Evolutionary conservation across 2,329 filamentous ascomycete genomes (phyloP), one percentile per base, ranked within the genome.

Genomic region (Aspergillus aculeatus): DNA sequence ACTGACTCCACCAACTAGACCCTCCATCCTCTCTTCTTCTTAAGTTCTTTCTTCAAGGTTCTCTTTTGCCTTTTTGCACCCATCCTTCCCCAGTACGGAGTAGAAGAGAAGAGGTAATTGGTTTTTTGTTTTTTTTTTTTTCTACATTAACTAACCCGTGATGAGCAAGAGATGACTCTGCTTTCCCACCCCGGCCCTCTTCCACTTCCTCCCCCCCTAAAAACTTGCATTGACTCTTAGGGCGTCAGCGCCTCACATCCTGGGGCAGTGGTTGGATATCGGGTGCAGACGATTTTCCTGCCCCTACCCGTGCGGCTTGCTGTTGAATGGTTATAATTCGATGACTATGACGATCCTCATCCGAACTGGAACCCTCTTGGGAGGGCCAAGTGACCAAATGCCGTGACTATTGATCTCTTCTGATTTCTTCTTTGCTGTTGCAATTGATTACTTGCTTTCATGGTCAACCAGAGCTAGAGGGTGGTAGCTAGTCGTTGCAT

Each of bases 1-100:
- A 76, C 71, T 68, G 71, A 72, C 73, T 69, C 69, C 66, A 71
- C 71, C 56, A 62, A 64, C 64, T 44, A 44, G 38, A 44, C 14
- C 38, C 38, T 16, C 14, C 38, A 7, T n/a, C 4, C 6, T 41
- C 12, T n/a, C 16, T 44, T 44, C 16, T 6, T 41, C 32, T 35
- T 35, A 12, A 35, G 5, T 35, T 29, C 26, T 29, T 29, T 35
- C 32, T 35, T 23, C 23, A 23, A 23, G 23, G 23, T 23, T 35
- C 32, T 35, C 16, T 35, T 35, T 35, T 35, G 32, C 32, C 32
- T 35, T 35, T 35, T 35, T 12, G 32, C 32, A 35, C 32, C 32
- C 32, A 2, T 35, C 54, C 50, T 38, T 54, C 52, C 23, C 48
- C 54, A 29, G 26, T 29, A 29, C 26, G 7, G 7, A 29, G 26